Base-by-base conservation (phyloP, 768 basidiomycete species). In the Lanmaoa rubissima region DNA sequence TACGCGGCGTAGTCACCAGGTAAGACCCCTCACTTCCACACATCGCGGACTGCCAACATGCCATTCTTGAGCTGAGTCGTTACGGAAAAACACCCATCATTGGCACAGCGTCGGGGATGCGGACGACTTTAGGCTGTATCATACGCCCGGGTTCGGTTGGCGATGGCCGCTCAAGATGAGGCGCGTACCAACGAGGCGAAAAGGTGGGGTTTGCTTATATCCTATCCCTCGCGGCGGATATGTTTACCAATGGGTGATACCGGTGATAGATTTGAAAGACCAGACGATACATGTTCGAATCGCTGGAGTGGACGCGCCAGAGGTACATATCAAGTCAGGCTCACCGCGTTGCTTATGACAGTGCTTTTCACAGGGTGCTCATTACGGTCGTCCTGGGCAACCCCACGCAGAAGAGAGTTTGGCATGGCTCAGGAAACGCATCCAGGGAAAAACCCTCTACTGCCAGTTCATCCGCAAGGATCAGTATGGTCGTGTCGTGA, bases 241-340 rank as follows among this genome's bases (percentile, higher is more conserved):
- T 39, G 16, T 8, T 47, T 38, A 9, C 16, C 28, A 19, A 34
- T 21, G 28, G 35, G 36, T 17, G 31, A 48, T 12, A 12, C 48
- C 48, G 16, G 47, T 16, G 32, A 51, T 21, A 92, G 93, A 83
- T 0, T 76, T 95, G 46, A 90, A 83, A 67, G 82, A 87, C 58
- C 75, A 92, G 62, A 97, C 95, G 2, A 77, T 98, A 17, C 88
- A 91, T 65, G 84, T 98, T 31, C 85, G 95, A 14, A 83, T 98
- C 31, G 91, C 91, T 14, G 95, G 92, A 0, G 85, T 94, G 5
- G 95, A 98, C 68, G 95, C 95, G 1, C 95, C 95, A 0, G 95
- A 98, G 78, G 92, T 90, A 62, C 32, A 68, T 32, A 50, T 52
- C 31, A 35, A 21, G 3, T 13, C 2, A 26, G 10, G 8, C 17